Conservation (phyloP, 768 basidiomycete genomes). For the Gymnopilus junonius region DNA sequence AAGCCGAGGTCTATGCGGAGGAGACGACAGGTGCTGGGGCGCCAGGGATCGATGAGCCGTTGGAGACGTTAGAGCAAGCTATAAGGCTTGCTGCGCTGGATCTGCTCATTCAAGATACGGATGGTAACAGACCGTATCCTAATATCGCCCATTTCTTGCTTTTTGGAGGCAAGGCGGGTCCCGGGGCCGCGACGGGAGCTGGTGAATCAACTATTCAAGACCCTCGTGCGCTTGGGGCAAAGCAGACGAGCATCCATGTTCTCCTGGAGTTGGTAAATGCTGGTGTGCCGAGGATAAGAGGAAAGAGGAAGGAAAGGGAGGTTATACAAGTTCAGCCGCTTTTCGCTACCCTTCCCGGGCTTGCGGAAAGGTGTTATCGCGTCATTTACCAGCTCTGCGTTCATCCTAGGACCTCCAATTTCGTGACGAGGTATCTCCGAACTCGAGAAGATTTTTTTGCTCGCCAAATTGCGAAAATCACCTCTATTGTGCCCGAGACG, state of each 20-base stretch:
- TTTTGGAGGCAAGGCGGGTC: conserved; percentile 59
- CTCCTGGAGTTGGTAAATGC: conserved; percentile 77
- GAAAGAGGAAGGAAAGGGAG: conserved; percentile 43
- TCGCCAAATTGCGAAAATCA: conserved; percentile 79
- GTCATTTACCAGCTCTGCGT: conserved; percentile 86
- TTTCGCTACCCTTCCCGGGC: conserved; percentile 65
- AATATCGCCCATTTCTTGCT: conserved; percentile 90
- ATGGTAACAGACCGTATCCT: conserved; percentile 63
- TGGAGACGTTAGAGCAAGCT: conserved; percentile 62
- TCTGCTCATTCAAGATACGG: conserved; percentile 79
- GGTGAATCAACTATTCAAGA: conserved; percentile 73
- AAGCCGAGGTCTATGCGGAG: conserved; percentile 63
- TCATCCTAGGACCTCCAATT: conserved; percentile 83
- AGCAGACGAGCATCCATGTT: conserved; percentile 76
- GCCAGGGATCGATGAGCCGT: conserved; percentile 50
- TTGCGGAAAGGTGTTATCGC: conserved; percentile 87
- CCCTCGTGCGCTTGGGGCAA: conserved; percentile 74
- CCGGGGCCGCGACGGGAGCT: not conserved
- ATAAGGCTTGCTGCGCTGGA: conserved; percentile 81
- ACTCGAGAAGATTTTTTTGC: conserved; percentile 90
- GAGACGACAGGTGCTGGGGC: conserved; percentile 77
- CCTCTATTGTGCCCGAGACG: conserved; percentile 61
- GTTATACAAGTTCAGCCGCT: conserved; percentile 50
- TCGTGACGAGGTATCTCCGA: conserved; percentile 83
- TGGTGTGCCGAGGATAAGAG: conserved; percentile 66